Evolutionary conservation across 805 yeast species (phyloP), one percentile per base, ranked within the genome.

Genomic region (Candida schatavii): DNA sequence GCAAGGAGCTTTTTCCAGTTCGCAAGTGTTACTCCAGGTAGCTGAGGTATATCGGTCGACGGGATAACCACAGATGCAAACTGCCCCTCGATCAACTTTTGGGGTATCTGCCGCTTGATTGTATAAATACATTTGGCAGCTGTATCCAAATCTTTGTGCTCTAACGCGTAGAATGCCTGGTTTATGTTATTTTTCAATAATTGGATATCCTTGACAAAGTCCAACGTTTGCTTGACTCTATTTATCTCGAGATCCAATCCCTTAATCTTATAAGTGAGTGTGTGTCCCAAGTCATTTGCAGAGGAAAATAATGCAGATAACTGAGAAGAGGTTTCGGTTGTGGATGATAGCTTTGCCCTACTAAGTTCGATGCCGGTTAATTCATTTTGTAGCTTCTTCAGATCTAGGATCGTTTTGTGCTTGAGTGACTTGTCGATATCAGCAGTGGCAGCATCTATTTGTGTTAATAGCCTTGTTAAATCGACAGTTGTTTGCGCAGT

Each of bases 31-130:
- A 64, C 72, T 7, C 59, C 55, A 0, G 99, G 98, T 40, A 76
- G 66, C 39, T 88, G 95, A 0, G 97, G 96, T 13, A 89, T 72
- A 42, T 88, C 95, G 9, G 85, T 70, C 0, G 95, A 81, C 0
- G 99, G 99, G 14, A 91, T 91, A 53, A 85, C 86, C 35, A 74
- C 80, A 38, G 81, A 75, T 2, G 95, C 91, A 60, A 84, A 89
- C 41, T 77, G 69, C 15, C 96, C 90, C 13, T 62, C 48, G 19
- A 74, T 67, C 13, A 85, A 56, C 1, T 70, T 73, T 1, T 60
- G 50, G 0, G 95, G 87, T 29, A 91, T 63, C 43, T 64, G 55
- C 23, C 56, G 49, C 19, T 51, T 57, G 29, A 70, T 60, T 7
- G 61, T 59, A 41, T 60, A 49, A 3, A 89, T 83, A 14, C 88